A percentile compares a stretch with the other conserved stretches of the same genome.
Conservation (phyloP, 495 filamentous ascomycete genomes). For the Lophiostoma macrostomum region DNA sequence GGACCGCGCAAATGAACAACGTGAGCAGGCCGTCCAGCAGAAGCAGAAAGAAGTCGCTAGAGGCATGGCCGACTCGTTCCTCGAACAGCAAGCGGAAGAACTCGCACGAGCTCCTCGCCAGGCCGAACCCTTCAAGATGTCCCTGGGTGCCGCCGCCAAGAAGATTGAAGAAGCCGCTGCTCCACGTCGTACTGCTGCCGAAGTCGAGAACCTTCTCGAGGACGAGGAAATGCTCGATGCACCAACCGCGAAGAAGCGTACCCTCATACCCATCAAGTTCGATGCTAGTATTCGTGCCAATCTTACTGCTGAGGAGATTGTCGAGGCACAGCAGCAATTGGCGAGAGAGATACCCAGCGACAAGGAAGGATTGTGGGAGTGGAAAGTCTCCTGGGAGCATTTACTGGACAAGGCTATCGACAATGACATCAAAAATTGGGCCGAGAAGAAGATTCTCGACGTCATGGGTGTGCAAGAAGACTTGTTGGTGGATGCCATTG, state of each 20-base stretch:
- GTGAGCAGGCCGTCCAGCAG: conserved; percentile 64
- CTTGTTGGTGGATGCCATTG: conserved; percentile 87
- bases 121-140: conserved; percentile 88
- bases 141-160: conserved; percentile 81
- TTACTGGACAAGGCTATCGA: conserved; percentile 79
- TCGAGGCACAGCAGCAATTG: conserved; percentile 72
- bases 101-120: conserved; percentile 63
- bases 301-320: conserved; percentile 79
- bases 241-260: conserved; percentile 67
- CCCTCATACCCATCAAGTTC: conserved; percentile 88
- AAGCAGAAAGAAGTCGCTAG: conserved; percentile 74
- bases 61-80: conserved; percentile 89
- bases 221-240: conserved; percentile 74
- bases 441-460: conserved; percentile 97
- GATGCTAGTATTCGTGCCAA: conserved; percentile 67
- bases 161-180: conserved; percentile 67
- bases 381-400: conserved; percentile 91
- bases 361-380: conserved; percentile 83
- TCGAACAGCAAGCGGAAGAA: conserved; percentile 83
- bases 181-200: conserved; percentile 76
- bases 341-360: conserved; percentile 87
- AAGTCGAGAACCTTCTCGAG: conserved; percentile 90
- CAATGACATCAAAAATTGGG: conserved; percentile 89
- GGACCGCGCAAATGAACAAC: conserved; percentile 74
- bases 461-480: conserved; percentile 96